Evolutionary conservation across 2,329 filamentous ascomycete genomes (phyloP), one percentile per base, ranked within the genome.

Genomic region (Trematosphaeria pertusa): DNA sequence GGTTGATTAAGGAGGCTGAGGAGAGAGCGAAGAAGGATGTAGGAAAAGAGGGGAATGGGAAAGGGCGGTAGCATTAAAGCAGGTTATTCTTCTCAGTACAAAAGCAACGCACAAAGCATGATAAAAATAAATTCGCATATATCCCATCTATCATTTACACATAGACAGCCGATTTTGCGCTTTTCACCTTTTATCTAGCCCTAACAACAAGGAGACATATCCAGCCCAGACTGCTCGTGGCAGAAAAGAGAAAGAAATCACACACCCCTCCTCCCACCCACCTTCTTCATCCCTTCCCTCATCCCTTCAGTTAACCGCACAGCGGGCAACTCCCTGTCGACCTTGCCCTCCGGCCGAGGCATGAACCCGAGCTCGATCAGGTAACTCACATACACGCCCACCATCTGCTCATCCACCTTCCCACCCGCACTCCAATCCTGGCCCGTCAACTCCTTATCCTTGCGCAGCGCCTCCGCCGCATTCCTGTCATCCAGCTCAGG

Each of bases 401-500:
- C 78, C 26, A 80, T 80, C 50, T 87, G 82, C 44, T 80, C 64
- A 2, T 76, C 81, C 9, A 89, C 82, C 18, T 81, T 81, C 51
- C 67, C 79, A 43, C 75, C 83, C 0, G 74, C 73, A 37, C 80
- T 83, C 56, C 79, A 80, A 54, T 86, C 83, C 24, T 82, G 67
- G 1, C 79, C 80, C 0, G 83, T 79, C 81, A 81, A 81, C 41
- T 79, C 75, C 0, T 78, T 78, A 61, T 92, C 87, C 3, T 79
- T 78, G 64, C 81, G 81, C 18, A 95, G 77, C 0, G 86, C 81
- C 2, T 76, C 74, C 1, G 82, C 78, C 0, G 89, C 83, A 62
- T 94, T 91, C 26, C 60, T 69, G 65, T 93, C 89, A 60, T 90
- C 87, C 10, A 94, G 80, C 66, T 89, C 87, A 0, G 87, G 87